Base-by-base conservation (phyloP, 257 asterid species). In the Fraxinus anomala region DNA sequence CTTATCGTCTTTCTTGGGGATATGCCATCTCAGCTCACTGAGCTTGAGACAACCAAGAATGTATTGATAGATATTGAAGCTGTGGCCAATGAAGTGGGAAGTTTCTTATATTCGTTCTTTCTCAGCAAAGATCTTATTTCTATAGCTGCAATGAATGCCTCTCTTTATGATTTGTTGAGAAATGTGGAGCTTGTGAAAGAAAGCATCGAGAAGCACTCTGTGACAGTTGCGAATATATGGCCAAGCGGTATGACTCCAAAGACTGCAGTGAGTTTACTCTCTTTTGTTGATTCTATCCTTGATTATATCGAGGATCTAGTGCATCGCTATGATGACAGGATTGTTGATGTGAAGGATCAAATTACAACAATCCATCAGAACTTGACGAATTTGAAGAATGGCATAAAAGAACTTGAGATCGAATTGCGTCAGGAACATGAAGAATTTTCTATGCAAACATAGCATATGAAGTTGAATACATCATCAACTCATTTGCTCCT, bases 401-500 rank as follows among this genome's bases (percentile, higher is more conserved):
- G 6, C 37, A 34, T 34, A 34, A 34, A 34, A 34, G 6, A 34
- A 34, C 37, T 34, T 34, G 37, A 34, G 37, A 34, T 34, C 37
- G 6, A 34, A 34, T 56, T 2, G 1, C 40, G n/a, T 19, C 5
- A 73, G 34, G 34, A 63, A 5, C 63, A 49, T 16, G 40, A 17
- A 21, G 63, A 49, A 10, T 31, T 11, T 26, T 28, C 30, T 77
- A 39, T 67, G 40, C 72, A 28, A 74, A 78, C 7, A 30, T 23
- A 66, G 88, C 74, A 5, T 76, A 51, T 49, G 82, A 73, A 77
- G 83, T 78, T 12, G 82, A 81, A 34, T 34, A 34, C 37, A 34
- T 34, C 3, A 34, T 34, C 37, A 34, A 34, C 37, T 34, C 37
- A 34, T 34, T 14, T 81, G 76, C 12, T 39, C 44, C 44, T 39